Evolutionary conservation across 2,329 filamentous ascomycete genomes (phyloP).

Genomic region (Exophiala phaeomuriformis): DNA sequence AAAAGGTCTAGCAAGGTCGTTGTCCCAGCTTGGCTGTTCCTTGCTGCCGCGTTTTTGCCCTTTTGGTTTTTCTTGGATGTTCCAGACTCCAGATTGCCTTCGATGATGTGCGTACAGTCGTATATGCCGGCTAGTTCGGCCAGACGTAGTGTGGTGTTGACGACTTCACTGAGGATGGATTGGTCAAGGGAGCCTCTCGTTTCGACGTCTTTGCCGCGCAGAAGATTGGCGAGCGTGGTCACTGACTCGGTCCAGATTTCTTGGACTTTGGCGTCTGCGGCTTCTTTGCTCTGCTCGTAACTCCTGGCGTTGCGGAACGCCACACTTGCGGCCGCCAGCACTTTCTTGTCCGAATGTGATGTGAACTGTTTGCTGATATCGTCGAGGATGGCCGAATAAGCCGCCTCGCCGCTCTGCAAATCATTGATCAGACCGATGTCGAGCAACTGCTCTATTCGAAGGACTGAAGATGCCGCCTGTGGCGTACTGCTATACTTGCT

Average conservation of each 20-base stretch:
- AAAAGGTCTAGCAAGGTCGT: slow-evolving; percentile 57
- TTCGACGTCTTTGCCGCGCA: slow-evolving; percentile 64
- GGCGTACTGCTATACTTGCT: slow-evolving; percentile 92
- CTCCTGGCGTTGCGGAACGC: slow-evolving; percentile 78
- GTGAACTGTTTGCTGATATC: slow-evolving; percentile 92
- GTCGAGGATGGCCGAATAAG: slow-evolving; percentile 73
- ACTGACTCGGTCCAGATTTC: slow-evolving; percentile 79
- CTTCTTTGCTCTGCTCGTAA: slow-evolving; percentile 81
- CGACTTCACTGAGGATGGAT: slow-evolving; percentile 60
- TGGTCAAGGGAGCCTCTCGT: slow-evolving; percentile 61
- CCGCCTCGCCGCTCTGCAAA: slow-evolving; percentile 74
- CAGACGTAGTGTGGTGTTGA: slow-evolving; percentile 68
- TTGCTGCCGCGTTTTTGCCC: slow-evolving; percentile 15
- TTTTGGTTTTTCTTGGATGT: slow-evolving; percentile 35
- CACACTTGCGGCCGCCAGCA: slow-evolving; percentile 73
- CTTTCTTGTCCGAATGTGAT: slow-evolving; percentile 78
- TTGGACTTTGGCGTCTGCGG: slow-evolving; percentile 71
- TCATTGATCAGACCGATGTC: slow-evolving; percentile 84
- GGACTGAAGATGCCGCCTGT: slow-evolving; percentile 73
- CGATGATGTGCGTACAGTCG: slow-evolving; percentile 68
- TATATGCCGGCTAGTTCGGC: slow-evolving; percentile 72
- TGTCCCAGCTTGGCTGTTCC: slow-evolving; percentile 32
- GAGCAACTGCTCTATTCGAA: slow-evolving; percentile 77
- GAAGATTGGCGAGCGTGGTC: slow-evolving; percentile 63
- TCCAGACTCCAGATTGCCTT: slow-evolving; percentile 42